phyloP scores from a whole-genome alignment of 768 basidiomycete species.

The Mycena venus region DNA sequence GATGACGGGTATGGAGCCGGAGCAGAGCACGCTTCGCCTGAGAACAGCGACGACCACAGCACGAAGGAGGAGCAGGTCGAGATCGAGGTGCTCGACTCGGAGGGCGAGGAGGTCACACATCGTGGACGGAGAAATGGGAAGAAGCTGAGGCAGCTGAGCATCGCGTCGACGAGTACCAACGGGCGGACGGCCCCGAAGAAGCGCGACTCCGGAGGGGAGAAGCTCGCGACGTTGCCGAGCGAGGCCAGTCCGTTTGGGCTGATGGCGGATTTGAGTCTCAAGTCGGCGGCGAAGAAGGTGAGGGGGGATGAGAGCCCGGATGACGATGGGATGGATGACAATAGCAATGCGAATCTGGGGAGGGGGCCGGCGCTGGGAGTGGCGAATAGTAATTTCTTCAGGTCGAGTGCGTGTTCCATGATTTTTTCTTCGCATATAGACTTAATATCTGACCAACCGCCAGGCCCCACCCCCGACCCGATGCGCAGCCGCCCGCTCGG shows the following conservation, averaged over 20 bases:
- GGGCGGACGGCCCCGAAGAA: conserved; percentile 46
- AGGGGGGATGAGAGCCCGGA: conserved; percentile 49
- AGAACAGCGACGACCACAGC: conserved; percentile 48
- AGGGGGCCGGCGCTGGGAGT: conserved; percentile 68
- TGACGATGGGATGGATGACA: conserved; percentile 56
- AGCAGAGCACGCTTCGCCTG: conserved; percentile 19
- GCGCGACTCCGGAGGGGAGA: conserved; percentile 56
- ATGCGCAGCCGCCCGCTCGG: conserved; percentile 53
- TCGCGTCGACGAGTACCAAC: conserved; percentile 54
- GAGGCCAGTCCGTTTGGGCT: conserved; percentile 81
- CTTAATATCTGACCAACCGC: conserved; percentile 9
- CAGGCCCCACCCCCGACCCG: conserved; percentile 59
- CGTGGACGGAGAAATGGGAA: conserved; percentile 29
- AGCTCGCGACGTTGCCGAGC: conserved; percentile 70
- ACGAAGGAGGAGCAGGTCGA: conserved; percentile 53
- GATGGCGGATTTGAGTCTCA: conserved; percentile 75
- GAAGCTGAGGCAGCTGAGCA: conserved; percentile 48
- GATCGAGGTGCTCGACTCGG: conserved; percentile 57
- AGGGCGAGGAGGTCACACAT: conserved; percentile 52
- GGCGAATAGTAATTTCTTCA: conserved; percentile 78
- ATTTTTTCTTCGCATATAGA: background rate
- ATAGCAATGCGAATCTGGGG: no score
- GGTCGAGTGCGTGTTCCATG: conserved; percentile 59
- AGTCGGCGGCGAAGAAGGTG: no score
- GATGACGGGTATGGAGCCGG: conserved; percentile 49